Conservation (phyloP, 805 yeast genomes). For the Suhomyces sp. region DNA sequence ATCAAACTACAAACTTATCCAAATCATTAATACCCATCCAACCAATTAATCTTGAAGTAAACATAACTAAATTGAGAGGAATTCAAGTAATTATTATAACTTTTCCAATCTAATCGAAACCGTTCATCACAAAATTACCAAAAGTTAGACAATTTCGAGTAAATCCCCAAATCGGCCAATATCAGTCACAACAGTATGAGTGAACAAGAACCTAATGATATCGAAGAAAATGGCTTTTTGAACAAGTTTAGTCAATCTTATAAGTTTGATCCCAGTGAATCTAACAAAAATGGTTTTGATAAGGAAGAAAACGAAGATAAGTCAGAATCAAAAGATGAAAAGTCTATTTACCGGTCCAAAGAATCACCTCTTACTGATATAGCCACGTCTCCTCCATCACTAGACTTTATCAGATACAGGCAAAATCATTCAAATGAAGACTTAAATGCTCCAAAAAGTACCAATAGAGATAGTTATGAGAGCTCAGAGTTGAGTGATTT, state of each 20-base stretch:
- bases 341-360: slow-evolving; percentile 15
- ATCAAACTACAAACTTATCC: too few species aligned
- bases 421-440: too few species aligned
- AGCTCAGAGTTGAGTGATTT: slow-evolving; percentile 49
- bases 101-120: too few species aligned
- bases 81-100: too few species aligned
- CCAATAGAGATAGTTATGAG: slow-evolving; percentile 23
- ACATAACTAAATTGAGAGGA: too few species aligned
- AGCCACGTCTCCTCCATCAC: slow-evolving; percentile 40
- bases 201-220: not conserved
- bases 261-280: too few species aligned
- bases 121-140: too few species aligned
- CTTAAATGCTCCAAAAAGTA: not conserved
- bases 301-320: not conserved
- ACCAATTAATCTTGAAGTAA: too few species aligned
- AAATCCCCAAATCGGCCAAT: too few species aligned
- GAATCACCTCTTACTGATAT: slow-evolving; percentile 42
- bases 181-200: not conserved
- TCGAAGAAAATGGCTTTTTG: not conserved
- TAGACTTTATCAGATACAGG: slow-evolving; percentile 20
- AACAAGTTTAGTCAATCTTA: not conserved
- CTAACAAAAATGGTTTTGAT: too few species aligned
- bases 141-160: too few species aligned
- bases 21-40: too few species aligned
- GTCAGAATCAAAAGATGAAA: not conserved